Base-by-base conservation (phyloP, 164 flowering plant genomes). In the Chimonanthus praecox region DNA sequence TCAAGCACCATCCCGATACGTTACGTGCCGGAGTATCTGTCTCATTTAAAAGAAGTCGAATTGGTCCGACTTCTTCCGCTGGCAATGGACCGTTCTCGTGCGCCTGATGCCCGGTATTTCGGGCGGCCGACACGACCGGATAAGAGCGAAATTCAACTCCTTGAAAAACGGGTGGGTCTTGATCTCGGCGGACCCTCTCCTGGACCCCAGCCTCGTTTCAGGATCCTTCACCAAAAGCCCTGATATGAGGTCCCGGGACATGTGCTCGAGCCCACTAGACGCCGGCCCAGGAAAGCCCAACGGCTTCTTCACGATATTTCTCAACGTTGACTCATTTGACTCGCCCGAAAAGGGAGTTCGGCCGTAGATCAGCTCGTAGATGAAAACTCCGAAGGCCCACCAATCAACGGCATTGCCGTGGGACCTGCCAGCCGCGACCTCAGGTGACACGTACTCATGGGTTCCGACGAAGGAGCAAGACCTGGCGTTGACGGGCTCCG, bases 321-420 rank as follows among this genome's bases (percentile, higher is more conserved):
- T 83, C 79, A 94, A 79, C 8, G 93, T 92, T 11, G 71, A 76
- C 68, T 85, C 88, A 68, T 92, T 92, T 7, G 81, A 77, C 10
- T 70, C 75, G 13, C 91, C 96, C 0, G 86, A 82, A 61, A 94
- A 94, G 0, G 98, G 98, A 0, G 98, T 94, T 3, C 82, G 77
- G 8, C 98, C 97, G 79, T 90, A 94, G 8, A 94, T 80, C 83
- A 94, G 76, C 78, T 94, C 98, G 87, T 90, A 92, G 66, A 94
- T 72, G 78, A 94, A 94, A 15, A 94, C 80, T 18, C 97, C 98
- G 0, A 90, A 72, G 54, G 98, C 89, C 98, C 97, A 94, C 98
- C 98, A 94, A 75, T 94, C 98, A 4, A 94, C 97, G 7, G 94
- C 92, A 72, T 83, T 94, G 3, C 97, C 96, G 81, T 94, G 98